Evolutionary conservation across 495 filamentous ascomycete species (phyloP), one percentile per base, ranked within the genome.

Genomic region (Trichoderma gamsii): DNA sequence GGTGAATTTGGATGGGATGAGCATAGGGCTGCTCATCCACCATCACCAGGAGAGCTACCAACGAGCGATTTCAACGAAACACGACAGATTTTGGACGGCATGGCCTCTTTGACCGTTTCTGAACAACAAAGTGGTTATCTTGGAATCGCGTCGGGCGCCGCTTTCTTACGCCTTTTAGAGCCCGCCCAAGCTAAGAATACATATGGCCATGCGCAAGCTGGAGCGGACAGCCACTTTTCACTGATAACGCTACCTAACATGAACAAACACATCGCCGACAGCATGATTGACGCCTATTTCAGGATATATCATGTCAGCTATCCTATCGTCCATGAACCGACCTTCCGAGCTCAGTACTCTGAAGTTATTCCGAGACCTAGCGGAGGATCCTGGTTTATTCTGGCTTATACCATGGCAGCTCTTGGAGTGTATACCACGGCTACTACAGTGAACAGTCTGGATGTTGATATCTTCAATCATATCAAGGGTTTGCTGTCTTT

Each of bases 291-390:
- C 70, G 80, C 80, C 0, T 85, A 81, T 69, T 85, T 85, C 67
- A 71, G 79, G 18, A 79, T 79, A 46, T 86, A 85, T 69, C 83
- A 86, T 68, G 75, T 75, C 12, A 82, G 79, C 61, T 86, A 86
- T 70, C 83, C 84, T 9, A 81, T 86, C 64, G 72, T 86, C 21
- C 83, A 86, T 66, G 84, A 86, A 70, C 75, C 79, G 4, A 82
- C 80, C 5, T 86, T 86, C 66, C 76, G 83, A 49, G 82, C 83
- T 3, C 84, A 86, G 67, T 85, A 83, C 52, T 75, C 79, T 59
- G 82, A 82, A n/a, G 79, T 82, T 18, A 80, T 80, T 32, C 73
- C 80, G 2, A 80, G 82, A 5, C 83, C 81, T 18, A 78, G 67
- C 66, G 77, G 77, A 18, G 79, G 76, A 35, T 78, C 81, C n/a